Conservation (phyloP, 768 basidiomycete species). For the Tephrocybe sp. region DNA sequence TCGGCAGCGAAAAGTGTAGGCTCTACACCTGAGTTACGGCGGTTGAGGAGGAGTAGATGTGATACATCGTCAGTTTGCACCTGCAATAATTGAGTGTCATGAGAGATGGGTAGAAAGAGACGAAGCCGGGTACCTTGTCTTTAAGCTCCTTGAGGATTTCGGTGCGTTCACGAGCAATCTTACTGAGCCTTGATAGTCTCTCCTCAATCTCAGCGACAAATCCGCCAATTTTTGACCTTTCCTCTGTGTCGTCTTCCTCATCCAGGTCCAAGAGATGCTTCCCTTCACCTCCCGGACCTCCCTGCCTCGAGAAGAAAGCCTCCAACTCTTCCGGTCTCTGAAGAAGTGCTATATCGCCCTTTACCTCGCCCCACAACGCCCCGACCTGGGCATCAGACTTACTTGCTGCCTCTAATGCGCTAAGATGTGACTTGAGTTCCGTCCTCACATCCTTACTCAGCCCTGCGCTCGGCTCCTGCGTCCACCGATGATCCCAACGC, state of each 20-base stretch:
- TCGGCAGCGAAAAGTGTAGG: conserved; percentile 89
- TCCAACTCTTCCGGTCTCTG: conserved; percentile 54
- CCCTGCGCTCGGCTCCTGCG: conserved; percentile 78
- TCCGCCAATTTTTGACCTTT: conserved; percentile 62
- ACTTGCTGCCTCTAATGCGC: conserved; percentile 72
- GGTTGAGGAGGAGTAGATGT: conserved; percentile 86
- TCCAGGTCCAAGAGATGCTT: conserved; percentile 64
- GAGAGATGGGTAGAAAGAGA: not conserved
- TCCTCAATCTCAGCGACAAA: conserved; percentile 79
- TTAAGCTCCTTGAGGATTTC: conserved; percentile 93
- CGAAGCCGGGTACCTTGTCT: conserved; percentile 65
- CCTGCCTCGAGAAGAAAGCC: conserved; percentile 49
- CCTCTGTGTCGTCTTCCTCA: conserved; percentile 61
- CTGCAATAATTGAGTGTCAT: conserved; percentile 35
- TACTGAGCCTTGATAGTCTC: conserved; percentile 68
- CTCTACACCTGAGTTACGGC: conserved; percentile 80
- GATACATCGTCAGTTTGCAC: conserved; percentile 97
- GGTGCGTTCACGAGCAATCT: conserved; percentile 80
- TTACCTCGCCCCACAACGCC: conserved; percentile 68
- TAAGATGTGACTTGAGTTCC: conserved; percentile 75
- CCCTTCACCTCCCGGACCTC: conserved; percentile 36
- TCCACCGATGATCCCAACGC: conserved; percentile 84
- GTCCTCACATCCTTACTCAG: conserved; percentile 68
- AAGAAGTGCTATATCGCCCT: conserved; percentile 61
- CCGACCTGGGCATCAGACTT: conserved; percentile 76